Conservation (phyloP, 768 basidiomycete genomes). For the Obba rivulosa region DNA sequence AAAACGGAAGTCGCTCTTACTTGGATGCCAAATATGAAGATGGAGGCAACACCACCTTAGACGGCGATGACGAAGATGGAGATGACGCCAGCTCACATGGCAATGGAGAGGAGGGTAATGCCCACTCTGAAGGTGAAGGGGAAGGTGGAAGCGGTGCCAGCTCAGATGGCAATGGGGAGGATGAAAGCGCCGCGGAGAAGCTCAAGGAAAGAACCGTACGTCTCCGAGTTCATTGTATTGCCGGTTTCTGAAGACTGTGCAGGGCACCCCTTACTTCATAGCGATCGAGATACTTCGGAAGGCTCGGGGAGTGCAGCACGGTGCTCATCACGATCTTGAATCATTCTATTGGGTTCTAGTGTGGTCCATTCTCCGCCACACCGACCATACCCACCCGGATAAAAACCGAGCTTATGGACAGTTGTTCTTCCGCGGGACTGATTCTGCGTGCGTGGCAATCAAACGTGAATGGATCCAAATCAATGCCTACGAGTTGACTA, state of each 20-base stretch:
- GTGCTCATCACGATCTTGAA: conserved; percentile 8
- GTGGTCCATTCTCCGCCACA: conserved; percentile 8
- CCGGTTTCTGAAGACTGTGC: background rate
- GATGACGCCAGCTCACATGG: too few species aligned
- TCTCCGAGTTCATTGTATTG: background rate
- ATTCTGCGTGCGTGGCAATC: background rate
- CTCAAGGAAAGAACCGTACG: conserved; percentile 2
- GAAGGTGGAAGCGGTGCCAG: background rate
- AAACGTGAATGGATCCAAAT: background rate
- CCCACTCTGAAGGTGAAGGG: too few species aligned
- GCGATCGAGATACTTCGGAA: background rate
- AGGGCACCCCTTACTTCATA: conserved; percentile 8
- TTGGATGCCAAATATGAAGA: too few species aligned
- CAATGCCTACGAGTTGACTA: background rate
- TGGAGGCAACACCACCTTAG: background rate
- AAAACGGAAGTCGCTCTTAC: background rate
- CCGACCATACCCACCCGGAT: background rate
- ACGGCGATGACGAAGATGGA: background rate
- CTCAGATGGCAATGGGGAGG: background rate
- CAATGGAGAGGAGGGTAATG: too few species aligned
- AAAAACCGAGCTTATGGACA: background rate
- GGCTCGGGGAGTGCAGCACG: background rate
- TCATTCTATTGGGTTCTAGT: conserved; percentile 13
- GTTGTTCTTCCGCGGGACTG: background rate
- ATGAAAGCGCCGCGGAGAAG: background rate